These are phyloP conservation scores for Stereum hirsutum DNA, from an alignment of 1,284 basidiomycete species.

Conservation along the genomic window DNA sequence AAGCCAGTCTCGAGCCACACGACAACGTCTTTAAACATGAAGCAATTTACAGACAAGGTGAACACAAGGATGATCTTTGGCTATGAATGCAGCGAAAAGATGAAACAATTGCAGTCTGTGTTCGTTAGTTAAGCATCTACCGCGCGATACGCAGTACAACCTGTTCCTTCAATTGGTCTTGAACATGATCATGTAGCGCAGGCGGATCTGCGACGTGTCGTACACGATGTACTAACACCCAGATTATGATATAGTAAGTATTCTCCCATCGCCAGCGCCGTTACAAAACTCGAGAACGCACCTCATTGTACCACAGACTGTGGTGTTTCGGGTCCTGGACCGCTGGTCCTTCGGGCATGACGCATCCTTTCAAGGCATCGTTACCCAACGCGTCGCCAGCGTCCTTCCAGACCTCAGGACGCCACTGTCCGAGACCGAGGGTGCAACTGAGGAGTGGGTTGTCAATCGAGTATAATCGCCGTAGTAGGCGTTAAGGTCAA, in stretches of 20 bases:
- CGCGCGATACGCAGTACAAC: too few relatives aligned
- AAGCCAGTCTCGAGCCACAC: too few relatives aligned
- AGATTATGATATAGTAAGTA: background rate
- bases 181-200: constrained; percentile 33
- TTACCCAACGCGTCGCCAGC: constrained; percentile 43
- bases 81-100: too few relatives aligned
- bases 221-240: constrained; percentile 27
- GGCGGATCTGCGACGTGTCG: constrained; percentile 28
- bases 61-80: too few relatives aligned
- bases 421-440: constrained; percentile 43
- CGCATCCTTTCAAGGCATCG: constrained; percentile 39
- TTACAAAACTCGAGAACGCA: constrained; percentile 14
- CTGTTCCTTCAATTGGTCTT: too few relatives aligned
- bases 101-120: too few relatives aligned
- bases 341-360: constrained; percentile 48
- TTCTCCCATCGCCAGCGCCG: background rate
- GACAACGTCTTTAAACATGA: too few relatives aligned
- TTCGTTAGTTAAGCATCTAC: too few relatives aligned
- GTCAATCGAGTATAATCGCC: too few relatives aligned
- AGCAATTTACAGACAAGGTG: too few relatives aligned
- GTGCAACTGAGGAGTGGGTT: too few relatives aligned
- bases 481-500: too few relatives aligned
- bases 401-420: constrained; percentile 51
- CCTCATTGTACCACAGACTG: constrained; percentile 46
- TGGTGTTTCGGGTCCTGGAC: constrained; percentile 22